Percentiles rank a stretch among this genome's conserved stretches.
phyloP scores from a whole-genome alignment of 805 yeast species.

The Ogataea salicorniae region DNA sequence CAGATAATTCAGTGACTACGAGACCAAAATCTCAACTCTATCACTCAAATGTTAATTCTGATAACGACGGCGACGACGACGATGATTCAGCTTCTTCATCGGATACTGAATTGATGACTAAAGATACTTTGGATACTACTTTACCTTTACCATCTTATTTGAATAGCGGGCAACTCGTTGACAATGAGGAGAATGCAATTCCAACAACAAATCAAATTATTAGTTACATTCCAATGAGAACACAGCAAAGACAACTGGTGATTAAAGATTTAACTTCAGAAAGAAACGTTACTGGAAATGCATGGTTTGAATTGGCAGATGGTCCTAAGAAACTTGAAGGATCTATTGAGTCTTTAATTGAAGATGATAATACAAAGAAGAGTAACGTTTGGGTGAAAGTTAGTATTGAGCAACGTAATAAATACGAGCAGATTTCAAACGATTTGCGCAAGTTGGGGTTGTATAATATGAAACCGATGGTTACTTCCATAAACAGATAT shows the following conservation, averaged over 20 bases:
- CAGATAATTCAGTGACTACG: background rate
- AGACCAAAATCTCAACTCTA: background rate
- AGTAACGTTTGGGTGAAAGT: constrained; percentile 19
- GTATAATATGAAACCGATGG: constrained; percentile 25
- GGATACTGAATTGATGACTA: background rate
- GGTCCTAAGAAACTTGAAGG: background rate
- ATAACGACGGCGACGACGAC: background rate
- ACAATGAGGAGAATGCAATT: background rate
- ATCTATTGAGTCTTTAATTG: constrained; percentile 5
- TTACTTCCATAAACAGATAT: constrained; percentile 12
- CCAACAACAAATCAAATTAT: background rate
- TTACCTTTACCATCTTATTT: too few relatives aligned
- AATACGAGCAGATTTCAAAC: constrained; percentile 26
- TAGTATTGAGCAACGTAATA: constrained; percentile 23
- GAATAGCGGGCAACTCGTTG: too few relatives aligned
- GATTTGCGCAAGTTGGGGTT: constrained; percentile 26
- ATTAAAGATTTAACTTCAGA: constrained; percentile 18
- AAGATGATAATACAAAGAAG: constrained; percentile 1
- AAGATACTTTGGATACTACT: background rate
- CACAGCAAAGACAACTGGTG: constrained; percentile 25
- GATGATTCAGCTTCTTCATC: background rate
- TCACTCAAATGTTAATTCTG: background rate
- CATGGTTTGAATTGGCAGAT: constrained; percentile 19
- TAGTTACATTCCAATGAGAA: constrained; percentile 21
- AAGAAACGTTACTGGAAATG: constrained; percentile 13